These are phyloP conservation scores for Fusarium coicis DNA, from an alignment of 2,329 filamentous ascomycete species.

Conservation along the genomic window DNA sequence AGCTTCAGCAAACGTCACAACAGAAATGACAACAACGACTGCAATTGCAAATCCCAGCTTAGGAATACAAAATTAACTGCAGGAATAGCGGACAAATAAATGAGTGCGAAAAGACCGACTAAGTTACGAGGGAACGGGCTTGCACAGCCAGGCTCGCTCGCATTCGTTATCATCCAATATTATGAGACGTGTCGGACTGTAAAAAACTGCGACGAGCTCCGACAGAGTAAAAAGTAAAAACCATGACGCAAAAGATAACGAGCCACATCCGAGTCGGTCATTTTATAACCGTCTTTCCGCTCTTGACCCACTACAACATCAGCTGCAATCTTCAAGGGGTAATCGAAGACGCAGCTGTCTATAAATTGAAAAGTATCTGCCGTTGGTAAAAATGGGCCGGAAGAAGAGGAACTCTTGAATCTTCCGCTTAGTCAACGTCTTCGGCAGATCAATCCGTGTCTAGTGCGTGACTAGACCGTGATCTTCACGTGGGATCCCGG, in stretches of 20 bases:
- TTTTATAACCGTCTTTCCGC: neutral
- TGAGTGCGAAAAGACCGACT: neutral
- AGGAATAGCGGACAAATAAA: neutral
- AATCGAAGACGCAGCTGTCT: neutral
- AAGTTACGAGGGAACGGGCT: neutral
- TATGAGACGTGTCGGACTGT: neutral
- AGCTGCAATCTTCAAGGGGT: neutral
- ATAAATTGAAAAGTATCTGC: neutral
- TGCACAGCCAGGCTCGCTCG: neutral
- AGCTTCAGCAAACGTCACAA: neutral
- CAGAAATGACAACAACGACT: neutral
- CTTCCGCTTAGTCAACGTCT: constrained; percentile 1
- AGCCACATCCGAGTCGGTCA: neutral
- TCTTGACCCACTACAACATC: neutral
- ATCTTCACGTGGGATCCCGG: neutral
- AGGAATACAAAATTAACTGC: neutral
- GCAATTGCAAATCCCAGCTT: neutral
- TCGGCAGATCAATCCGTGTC: neutral
- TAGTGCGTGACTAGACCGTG: neutral
- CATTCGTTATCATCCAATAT: neutral
- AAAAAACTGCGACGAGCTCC: neutral
- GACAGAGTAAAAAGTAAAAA: neutral
- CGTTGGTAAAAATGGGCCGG: constrained; percentile 6
- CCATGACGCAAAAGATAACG: neutral
- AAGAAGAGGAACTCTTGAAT: neutral